Percentiles rank a stretch among this genome's conserved stretches.
These are phyloP conservation scores for Rosa multiflora DNA, from an alignment of 306 rosid genomes.

Conservation along the genomic window DNA sequence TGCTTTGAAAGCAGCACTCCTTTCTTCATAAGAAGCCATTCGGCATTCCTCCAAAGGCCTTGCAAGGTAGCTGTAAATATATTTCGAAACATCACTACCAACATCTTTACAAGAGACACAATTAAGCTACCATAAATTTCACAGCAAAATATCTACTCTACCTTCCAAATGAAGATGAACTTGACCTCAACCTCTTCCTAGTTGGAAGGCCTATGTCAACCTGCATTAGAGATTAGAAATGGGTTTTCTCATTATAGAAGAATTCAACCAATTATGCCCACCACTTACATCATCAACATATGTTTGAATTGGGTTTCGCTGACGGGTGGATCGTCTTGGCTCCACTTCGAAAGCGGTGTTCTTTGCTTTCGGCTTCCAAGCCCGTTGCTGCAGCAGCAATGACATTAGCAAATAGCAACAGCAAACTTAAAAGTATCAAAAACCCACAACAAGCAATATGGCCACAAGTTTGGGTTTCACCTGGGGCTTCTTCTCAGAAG, in stretches of 20 bases:
- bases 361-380: conserved; percentile 37
- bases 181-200: conserved; percentile 52
- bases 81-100: conserved; percentile 19
- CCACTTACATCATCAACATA: conserved; percentile 51
- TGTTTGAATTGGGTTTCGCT: conserved; percentile 42
- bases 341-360: conserved; percentile 25
- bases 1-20: conserved; percentile 46
- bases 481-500: conserved; percentile 47
- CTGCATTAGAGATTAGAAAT: conserved; percentile 15
- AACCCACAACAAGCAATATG: background rate
- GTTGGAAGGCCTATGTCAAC: conserved; percentile 34
- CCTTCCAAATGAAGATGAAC: conserved; percentile 61
- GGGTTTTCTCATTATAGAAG: background rate
- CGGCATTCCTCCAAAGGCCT: conserved; percentile 67
- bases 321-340: conserved; percentile 60
- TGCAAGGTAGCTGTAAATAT: conserved; percentile 50
- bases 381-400: conserved; percentile 32
- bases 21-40: conserved; percentile 52
- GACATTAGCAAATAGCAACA: background rate
- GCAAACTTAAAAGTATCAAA: background rate
- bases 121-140: background rate
- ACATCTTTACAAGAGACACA: conserved; percentile 15
- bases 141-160: conserved; percentile 20
- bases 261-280: background rate
- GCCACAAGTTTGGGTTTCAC: conserved; percentile 23